A percentile compares a stretch with the other conserved stretches of the same genome.
Conservation (phyloP, 306 rosid species). For the Corylus americana region DNA sequence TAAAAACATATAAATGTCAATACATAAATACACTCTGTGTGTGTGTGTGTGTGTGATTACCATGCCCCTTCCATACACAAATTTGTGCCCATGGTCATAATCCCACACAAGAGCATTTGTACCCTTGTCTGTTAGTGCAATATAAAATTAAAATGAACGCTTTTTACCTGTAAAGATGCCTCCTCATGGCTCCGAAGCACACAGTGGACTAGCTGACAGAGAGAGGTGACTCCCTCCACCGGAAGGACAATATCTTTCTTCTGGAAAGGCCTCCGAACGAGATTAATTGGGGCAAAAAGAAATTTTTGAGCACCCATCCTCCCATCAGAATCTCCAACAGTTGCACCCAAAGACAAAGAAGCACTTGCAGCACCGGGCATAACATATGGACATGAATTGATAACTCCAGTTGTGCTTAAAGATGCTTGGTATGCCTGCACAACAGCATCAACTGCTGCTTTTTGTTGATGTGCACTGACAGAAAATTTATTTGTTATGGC, state of each 20-base stretch:
- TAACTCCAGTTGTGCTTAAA: slow-evolving; percentile 62
- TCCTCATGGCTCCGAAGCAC: slow-evolving; percentile 72
- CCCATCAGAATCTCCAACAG: slow-evolving; percentile 45
- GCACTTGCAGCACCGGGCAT: slow-evolving; percentile 72
- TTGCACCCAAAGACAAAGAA: slow-evolving; percentile 60
- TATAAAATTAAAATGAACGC: slow-evolving; percentile 7
- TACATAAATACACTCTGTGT: no score
- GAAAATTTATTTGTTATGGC: slow-evolving; percentile 95
- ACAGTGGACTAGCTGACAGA: slow-evolving; percentile 64
- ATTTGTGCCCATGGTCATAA: background rate
- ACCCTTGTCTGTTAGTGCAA: background rate
- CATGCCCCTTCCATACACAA: background rate
- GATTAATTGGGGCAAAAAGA: slow-evolving; percentile 67
- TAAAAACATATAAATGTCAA: background rate
- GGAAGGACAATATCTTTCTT: slow-evolving; percentile 81
- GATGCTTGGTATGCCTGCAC: slow-evolving; percentile 75
- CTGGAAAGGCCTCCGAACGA: slow-evolving; percentile 73
- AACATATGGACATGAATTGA: slow-evolving; percentile 84
- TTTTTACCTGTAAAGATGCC: slow-evolving; percentile 73
- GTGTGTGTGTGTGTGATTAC: no score
- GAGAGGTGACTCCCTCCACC: slow-evolving; percentile 72
- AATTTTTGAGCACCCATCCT: slow-evolving; percentile 58
- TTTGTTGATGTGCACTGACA: slow-evolving; percentile 92
- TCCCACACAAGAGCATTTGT: background rate
- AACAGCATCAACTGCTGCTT: slow-evolving; percentile 72